phyloP scores from a whole-genome alignment of 1,284 basidiomycete genomes.

The Apiotrichum brassicae region DNA sequence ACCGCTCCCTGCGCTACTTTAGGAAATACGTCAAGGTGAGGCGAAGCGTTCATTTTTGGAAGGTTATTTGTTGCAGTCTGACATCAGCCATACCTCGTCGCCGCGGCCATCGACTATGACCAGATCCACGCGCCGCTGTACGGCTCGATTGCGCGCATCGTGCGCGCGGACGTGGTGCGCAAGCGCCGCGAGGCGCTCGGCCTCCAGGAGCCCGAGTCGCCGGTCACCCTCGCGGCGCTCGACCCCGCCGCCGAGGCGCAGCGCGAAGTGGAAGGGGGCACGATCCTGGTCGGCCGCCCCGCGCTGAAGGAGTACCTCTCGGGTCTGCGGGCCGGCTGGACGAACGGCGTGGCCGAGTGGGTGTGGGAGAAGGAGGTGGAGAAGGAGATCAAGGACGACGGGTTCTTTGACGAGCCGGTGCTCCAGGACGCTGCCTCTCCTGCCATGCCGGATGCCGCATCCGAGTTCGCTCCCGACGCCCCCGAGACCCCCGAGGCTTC shows the following conservation, averaged over 20 bases:
- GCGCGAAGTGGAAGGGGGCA: slow-evolving; percentile 70
- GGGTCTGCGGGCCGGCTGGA: slow-evolving; percentile 80
- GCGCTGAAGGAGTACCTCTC: slow-evolving; percentile 92
- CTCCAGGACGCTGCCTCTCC: not conserved
- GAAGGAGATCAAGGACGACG: slow-evolving; percentile 62
- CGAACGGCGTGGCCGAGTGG: slow-evolving; percentile 61
- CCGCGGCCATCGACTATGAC: slow-evolving; percentile 88
- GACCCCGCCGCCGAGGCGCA: slow-evolving; percentile 55
- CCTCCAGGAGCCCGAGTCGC: slow-evolving; percentile 54
- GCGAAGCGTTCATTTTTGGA: no score
- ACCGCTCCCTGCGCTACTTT: slow-evolving; percentile 78
- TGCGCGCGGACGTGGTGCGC: slow-evolving; percentile 55
- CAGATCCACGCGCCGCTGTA: slow-evolving; percentile 73
- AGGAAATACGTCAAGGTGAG: slow-evolving; percentile 90
- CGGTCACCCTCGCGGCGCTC: slow-evolving; percentile 55
- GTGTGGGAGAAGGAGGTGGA: slow-evolving; percentile 73
- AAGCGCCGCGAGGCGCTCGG: slow-evolving; percentile 50
- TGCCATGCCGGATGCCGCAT: not conserved
- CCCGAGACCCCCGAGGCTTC: slow-evolving; percentile 15
- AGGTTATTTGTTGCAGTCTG: no score
- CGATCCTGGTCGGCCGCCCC: slow-evolving; percentile 80
- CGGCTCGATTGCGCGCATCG: slow-evolving; percentile 62
- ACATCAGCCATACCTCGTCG: slow-evolving; percentile 78
- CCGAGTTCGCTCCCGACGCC: not conserved
- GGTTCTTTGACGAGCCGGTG: slow-evolving; percentile 63